Percentiles rank a stretch among this genome's conserved stretches.
Evolutionary conservation across 192 early-diverging fungal genomes (phyloP).

Genomic region (Oehlia diaphana): DNA sequence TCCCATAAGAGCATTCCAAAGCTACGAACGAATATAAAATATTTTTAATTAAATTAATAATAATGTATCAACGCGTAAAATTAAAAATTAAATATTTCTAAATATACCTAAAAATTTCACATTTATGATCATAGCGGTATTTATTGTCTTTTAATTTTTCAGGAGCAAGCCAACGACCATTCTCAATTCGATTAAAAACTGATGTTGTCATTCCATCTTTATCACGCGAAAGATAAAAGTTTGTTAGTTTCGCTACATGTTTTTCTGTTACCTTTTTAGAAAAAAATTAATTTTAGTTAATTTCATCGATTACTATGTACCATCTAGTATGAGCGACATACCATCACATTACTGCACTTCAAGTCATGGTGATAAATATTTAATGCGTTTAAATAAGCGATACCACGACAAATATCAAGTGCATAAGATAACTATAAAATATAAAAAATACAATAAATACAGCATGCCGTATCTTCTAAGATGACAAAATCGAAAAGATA

Average conservation of each 20-base stretch:
- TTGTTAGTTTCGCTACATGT: slow-evolving; percentile 17
- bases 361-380: slow-evolving; percentile 23
- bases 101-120: slow-evolving; percentile 25
- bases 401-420: slow-evolving; percentile 25
- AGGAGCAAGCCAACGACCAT: slow-evolving; percentile 20
- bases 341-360: slow-evolving; percentile 23
- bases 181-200: background rate
- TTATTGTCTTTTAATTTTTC: slow-evolving; percentile 3
- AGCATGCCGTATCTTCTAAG: background rate
- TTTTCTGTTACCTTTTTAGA: slow-evolving; percentile 6
- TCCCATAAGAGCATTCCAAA: slow-evolving; percentile 21
- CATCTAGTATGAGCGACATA: background rate
- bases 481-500: background rate
- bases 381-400: slow-evolving; percentile 8
- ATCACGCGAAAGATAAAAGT: slow-evolving; percentile 5
- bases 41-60: background rate
- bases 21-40: background rate
- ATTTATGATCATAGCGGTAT: slow-evolving; percentile 9
- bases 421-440: background rate
- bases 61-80: background rate
- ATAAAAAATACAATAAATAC: background rate
- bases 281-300: background rate
- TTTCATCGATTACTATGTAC: background rate
- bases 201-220: background rate
- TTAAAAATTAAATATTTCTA: background rate